phyloP scores from a whole-genome alignment of 768 basidiomycete genomes.

The Kwoniella europaea region DNA sequence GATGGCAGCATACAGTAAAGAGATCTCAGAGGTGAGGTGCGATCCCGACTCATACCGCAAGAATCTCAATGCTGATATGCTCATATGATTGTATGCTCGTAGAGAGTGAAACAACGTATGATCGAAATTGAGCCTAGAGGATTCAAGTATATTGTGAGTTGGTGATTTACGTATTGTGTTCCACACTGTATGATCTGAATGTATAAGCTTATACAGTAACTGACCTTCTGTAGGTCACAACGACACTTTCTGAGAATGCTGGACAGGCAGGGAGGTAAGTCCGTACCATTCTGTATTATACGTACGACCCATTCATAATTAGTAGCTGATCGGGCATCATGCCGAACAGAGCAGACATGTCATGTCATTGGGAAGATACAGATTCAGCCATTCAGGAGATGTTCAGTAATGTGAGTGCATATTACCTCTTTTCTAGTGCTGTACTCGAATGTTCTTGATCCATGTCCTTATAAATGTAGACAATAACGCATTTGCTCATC shows the following conservation, averaged over 20 bases:
- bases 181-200: background rate
- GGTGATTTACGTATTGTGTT: background rate
- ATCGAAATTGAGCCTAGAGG: constrained; percentile 49
- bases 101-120: constrained; percentile 51
- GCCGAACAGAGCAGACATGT: constrained; percentile 46
- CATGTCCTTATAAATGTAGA: background rate
- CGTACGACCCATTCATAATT: too few relatives aligned
- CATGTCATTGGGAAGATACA: constrained; percentile 56
- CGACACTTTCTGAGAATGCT: constrained; percentile 48
- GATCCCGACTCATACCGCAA: background rate
- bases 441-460: background rate
- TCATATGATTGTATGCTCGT: background rate
- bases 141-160: constrained; percentile 51
- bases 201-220: background rate
- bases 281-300: background rate
- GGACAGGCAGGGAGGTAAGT: constrained; percentile 53
- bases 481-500: background rate
- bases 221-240: constrained; percentile 32
- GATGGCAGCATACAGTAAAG: constrained; percentile 41
- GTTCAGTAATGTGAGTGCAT: constrained; percentile 45
- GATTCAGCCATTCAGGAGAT: constrained; percentile 52
- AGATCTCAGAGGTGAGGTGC: constrained; percentile 46
- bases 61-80: background rate
- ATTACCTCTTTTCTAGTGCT: background rate
- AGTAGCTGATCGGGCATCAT: too few relatives aligned